Evolutionary conservation across 1,284 basidiomycete species (phyloP), one percentile per base, ranked within the genome.

Genomic region (Ceratobasidium sp.): DNA sequence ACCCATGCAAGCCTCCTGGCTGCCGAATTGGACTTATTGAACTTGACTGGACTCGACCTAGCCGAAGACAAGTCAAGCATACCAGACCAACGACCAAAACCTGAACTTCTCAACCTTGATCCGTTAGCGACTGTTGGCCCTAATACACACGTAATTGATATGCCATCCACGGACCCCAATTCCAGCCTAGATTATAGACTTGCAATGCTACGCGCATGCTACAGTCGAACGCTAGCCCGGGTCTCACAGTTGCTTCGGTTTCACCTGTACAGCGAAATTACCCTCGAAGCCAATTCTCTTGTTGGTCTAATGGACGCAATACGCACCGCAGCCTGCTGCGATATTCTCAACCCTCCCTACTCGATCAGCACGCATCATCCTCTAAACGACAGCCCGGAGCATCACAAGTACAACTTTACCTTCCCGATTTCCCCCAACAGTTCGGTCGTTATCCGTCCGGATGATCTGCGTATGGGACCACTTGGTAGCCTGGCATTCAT

Each of bases 1-100:
- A 16, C 41, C 1, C 51, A 64, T n/a, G 62, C 62, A 4, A 29
- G 62, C 4, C 46, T 64, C 43, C n/a, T 64, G 11, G 43, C 43
- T 6, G 43, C 29, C 29, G 27, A 64, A 37, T 31, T 64, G 43
- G 43, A 64, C 11, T 19, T 64, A 2, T 22, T 64, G 19, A 64
- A 29, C 27, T 9, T 64, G 16, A 27, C 62, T 4, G 62, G 46
- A 0, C 19, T 34, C 7, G 39, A 46, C 34, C 27, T 49, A 19
- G 29, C 6, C 6, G 13, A 24, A 13, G 29, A 49, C 19, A 49
- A n/a, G 2, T 11, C 24, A 7, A 19, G 8, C 14, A 5, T 9
- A 11, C 43, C 11, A 48, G n/a, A 16, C 11, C 11, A 16, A n/a
- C 4, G 1, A 29, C 2, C 43, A 22, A 16, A 1, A 8, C 4